Base-by-base conservation (phyloP, 2,329 filamentous ascomycete genomes). In the Alternaria burnsii region DNA sequence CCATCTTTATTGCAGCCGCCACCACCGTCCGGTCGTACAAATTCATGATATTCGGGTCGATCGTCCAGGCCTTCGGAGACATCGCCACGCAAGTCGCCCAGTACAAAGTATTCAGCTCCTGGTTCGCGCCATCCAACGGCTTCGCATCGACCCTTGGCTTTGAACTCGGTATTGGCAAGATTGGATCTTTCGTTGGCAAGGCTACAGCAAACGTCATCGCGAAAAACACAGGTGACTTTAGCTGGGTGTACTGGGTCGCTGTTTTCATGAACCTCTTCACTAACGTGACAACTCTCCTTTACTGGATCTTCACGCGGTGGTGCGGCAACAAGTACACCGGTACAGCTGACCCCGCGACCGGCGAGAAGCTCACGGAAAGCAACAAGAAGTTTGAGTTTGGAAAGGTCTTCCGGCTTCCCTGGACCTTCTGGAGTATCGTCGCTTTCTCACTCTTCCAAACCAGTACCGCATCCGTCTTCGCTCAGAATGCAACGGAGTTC, bases 211-310 rank as follows among this genome's bases (percentile, higher is more conserved):
- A 89, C 46, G 78, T 87, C 22, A 88, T 88, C 26, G 82, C 86
- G 0, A 81, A 84, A 65, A 84, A 83, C 12, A 85, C 84, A 0
- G 86, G 86, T 0, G 81, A 89, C 66, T 89, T 89, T 46, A 83
- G 83, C 53, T 89, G 86, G 85, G 85, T 85, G 0, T 89, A 84
- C 68, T 89, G 87, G 87, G 83, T 83, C 10, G 82, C 84, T 0
- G 86, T 89, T 0, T 86, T 87, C 66, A 88, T 89, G 84, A 88
- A 89, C 59, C 58, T 89, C 3, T 89, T 89, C 62, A 88, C 87
- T 9, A 89, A 89, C 55, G 69, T 82, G 0, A 80, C 82, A 1
- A 88, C 86, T 0, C 53, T 81, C 0, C 73, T 79, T 10, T 89
- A 88, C 71, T 88, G 82, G 76, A 81, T 82, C 65, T 88, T 89